phyloP scores from a whole-genome alignment of 495 filamentous ascomycete genomes.

The Xylaria grammica region DNA sequence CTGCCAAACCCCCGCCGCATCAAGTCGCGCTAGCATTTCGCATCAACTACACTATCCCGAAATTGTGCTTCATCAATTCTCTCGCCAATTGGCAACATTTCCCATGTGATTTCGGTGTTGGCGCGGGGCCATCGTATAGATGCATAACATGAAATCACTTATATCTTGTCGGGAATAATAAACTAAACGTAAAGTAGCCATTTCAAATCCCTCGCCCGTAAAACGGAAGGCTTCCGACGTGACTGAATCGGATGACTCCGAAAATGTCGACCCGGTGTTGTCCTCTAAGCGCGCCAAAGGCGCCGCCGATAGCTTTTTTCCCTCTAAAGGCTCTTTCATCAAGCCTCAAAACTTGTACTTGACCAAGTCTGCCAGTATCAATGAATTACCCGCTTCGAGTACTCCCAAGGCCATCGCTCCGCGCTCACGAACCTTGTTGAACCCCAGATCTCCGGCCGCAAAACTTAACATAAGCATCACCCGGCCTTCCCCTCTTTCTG shows the following conservation, averaged over 20 bases:
- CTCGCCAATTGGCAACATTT: background rate
- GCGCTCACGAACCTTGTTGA: constrained; percentile 46
- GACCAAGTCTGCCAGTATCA: constrained; percentile 45
- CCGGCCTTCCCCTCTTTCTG: constrained; percentile 52
- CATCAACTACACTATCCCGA: background rate
- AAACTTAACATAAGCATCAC: constrained; percentile 47
- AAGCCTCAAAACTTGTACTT: constrained; percentile 52
- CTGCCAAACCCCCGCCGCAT: background rate
- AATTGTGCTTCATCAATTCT: background rate
- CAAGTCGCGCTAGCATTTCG: background rate
- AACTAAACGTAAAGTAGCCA: constrained; percentile 41
- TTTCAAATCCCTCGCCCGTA: constrained; percentile 38
- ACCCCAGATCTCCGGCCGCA: constrained; percentile 52
- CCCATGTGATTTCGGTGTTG: background rate
- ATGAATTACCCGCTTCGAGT: constrained; percentile 40
- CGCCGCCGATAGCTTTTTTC: constrained; percentile 48
- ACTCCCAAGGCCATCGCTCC: constrained; percentile 43
- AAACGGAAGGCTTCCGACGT: constrained; percentile 56
- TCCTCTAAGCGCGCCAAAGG: constrained; percentile 75
- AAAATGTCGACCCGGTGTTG: constrained; percentile 79
- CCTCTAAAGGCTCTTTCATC: constrained; percentile 56
- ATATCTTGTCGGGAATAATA: background rate
- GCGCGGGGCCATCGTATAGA: background rate
- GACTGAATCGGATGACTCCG: constrained; percentile 62
- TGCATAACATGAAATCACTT: background rate